These are phyloP conservation scores for Nymphaea colorata DNA, from an alignment of 164 flowering plant genomes.

Conservation along the genomic window DNA sequence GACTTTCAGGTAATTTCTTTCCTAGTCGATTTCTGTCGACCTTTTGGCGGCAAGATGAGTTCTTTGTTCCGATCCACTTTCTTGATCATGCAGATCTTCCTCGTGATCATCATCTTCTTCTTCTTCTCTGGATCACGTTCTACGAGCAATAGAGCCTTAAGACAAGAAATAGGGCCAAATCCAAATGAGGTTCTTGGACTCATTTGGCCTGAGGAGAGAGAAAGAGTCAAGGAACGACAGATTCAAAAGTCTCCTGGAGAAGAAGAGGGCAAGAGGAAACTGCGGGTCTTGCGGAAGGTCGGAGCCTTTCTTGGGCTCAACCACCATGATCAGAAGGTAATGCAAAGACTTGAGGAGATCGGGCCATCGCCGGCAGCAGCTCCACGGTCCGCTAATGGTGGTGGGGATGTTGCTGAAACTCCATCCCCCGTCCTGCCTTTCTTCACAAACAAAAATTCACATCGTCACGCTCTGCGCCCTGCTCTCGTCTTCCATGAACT, in stretches of 20 bases:
- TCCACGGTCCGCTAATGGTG: slow-evolving; percentile 3
- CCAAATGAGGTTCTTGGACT: not conserved
- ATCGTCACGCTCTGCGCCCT: slow-evolving; percentile 8
- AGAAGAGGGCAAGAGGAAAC: not conserved
- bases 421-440: slow-evolving; percentile 29
- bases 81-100: slow-evolving; percentile 1
- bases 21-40: not conserved
- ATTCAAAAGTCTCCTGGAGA: not conserved
- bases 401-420: slow-evolving; percentile 11
- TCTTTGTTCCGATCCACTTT: not conserved
- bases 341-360: not conserved
- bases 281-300: not conserved
- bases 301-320: not conserved
- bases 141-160: not conserved
- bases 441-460: slow-evolving; percentile 20
- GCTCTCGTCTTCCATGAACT: slow-evolving; percentile 7
- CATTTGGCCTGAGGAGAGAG: not conserved
- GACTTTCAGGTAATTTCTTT: not conserved
- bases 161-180: not conserved
- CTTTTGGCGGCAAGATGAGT: not conserved
- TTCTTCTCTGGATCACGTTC: not conserved
- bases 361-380: slow-evolving; percentile 38
- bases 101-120: not conserved
- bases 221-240: not conserved
- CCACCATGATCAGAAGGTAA: not conserved